phyloP scores from a whole-genome alignment of 1,284 basidiomycete genomes.

The Ceratobasidium sp. region DNA sequence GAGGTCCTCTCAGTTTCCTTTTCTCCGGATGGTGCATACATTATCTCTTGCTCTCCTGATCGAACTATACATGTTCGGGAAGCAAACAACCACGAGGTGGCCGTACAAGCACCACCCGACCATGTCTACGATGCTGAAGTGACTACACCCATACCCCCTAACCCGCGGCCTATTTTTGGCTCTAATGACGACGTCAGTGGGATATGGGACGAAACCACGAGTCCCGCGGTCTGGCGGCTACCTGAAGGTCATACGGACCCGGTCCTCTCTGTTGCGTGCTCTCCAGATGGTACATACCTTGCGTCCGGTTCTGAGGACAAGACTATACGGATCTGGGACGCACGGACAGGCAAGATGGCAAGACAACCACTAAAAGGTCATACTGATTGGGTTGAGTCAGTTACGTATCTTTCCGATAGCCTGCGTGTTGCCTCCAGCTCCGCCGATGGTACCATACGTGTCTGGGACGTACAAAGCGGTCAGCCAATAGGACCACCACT shows the following conservation, averaged over 20 bases:
- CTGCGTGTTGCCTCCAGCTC: neutral
- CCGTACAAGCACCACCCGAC: neutral
- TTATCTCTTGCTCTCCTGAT: neutral
- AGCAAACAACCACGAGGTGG: neutral
- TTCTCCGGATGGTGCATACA: neutral
- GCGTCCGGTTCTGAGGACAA: slow-evolving; percentile 26
- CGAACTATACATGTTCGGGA: neutral
- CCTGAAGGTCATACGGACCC: neutral
- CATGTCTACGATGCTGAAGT: neutral
- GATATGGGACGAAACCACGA: no score
- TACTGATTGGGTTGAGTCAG: neutral
- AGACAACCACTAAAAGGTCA: slow-evolving; percentile 10
- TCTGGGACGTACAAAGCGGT: neutral
- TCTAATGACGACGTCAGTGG: no score
- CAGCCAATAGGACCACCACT: no score
- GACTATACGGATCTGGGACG: slow-evolving; percentile 28
- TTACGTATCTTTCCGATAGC: slow-evolving; percentile 15
- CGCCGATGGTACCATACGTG: neutral
- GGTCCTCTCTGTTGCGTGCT: slow-evolving; percentile 10
- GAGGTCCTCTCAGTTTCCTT: no score
- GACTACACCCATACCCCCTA: no score
- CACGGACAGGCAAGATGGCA: neutral
- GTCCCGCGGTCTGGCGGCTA: no score
- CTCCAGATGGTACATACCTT: slow-evolving; percentile 10
- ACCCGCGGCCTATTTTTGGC: no score